Percentiles rank a stretch among this genome's conserved stretches.
Evolutionary conservation across 2,329 filamentous ascomycete species (phyloP).

Genomic region (Aspergillus sp.): DNA sequence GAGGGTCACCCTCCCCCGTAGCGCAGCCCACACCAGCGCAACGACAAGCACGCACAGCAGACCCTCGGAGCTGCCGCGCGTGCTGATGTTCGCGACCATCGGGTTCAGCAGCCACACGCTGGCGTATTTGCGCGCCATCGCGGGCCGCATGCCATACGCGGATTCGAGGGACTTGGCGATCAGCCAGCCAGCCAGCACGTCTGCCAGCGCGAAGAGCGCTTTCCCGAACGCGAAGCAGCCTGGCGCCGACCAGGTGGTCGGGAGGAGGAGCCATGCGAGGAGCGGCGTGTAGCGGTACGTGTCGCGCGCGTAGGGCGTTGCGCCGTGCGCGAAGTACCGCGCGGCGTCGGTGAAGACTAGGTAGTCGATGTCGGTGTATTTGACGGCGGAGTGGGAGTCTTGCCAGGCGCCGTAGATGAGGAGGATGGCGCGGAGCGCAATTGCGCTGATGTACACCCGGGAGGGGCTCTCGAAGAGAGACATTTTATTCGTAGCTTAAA

Average conservation of each 20-base stretch:
- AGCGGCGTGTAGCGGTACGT: conserved; percentile 97
- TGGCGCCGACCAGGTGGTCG: conserved; percentile 60
- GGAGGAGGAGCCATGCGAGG: conserved; percentile 84
- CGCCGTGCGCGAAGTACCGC: conserved; percentile 65
- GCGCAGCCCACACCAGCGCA: conserved; percentile 76
- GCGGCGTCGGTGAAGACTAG: conserved; percentile 96
- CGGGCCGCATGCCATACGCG: conserved; percentile 47
- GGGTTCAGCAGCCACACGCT: conserved; percentile 93
- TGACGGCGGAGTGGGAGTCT: conserved; percentile 85
- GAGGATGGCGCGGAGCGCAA: conserved; percentile 67
- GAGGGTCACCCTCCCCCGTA: conserved; percentile 59
- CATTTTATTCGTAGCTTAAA: conserved; percentile 1
- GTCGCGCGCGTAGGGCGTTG: conserved; percentile 80
- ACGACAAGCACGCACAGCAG: conserved; percentile 81
- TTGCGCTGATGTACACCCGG: conserved; percentile 34
- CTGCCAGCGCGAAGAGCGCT: conserved; percentile 75
- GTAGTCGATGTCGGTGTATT: conserved; percentile 99
- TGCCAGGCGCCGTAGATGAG: conserved; percentile 89
- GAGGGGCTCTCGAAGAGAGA: conserved; percentile 32
- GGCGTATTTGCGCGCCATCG: conserved; percentile 69
- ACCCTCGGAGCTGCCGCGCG: conserved; percentile 89
- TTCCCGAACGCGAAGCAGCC: conserved; percentile 74
- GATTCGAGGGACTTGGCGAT: conserved; percentile 57
- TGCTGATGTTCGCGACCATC: conserved; percentile 97
- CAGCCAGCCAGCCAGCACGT: conserved; percentile 80